Base-by-base conservation (phyloP, 1,284 basidiomycete species). In the Trametes versicolor region DNA sequence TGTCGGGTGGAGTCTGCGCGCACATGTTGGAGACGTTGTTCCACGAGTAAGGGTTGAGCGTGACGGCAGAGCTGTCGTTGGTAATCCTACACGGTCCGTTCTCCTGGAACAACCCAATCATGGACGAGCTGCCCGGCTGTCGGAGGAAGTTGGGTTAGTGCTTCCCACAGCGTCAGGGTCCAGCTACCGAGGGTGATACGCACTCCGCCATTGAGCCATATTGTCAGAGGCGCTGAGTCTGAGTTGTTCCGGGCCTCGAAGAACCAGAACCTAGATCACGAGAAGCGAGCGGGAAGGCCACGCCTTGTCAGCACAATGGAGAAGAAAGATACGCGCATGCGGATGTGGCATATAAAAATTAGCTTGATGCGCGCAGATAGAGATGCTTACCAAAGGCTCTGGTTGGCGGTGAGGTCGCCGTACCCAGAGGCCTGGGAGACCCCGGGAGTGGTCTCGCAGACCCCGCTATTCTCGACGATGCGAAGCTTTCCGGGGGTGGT, bases 161-260 rank as follows among this genome's bases (percentile, higher is more conserved):
- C 39, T 45, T 54, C 57, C 41, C 52, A 27, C 21, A 23, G 15
- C 17, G 41, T 13, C n/a, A 51, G 50, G 57, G 37, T 27, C 32
- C 36, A 8, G 8, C 13, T n/a, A 29, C 37, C 19, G 48, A 47
- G 41, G 2, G 45, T 15, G 39, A 34, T 34, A 76, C 83, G 69
- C 71, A 89, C 87, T 7, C 87, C 87, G 50, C 87, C 88, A 72
- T 89, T 89, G 64, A 90, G 83, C 88, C 88, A 90, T 50, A 89
- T 79, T 15, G 85, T 80, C 34, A 90, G 77, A 36, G 89, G 87
- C 3, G 87, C 87, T 3, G 79, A 84, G 27, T 82, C 80, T 0
- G 87, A 80, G 68, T 84, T 83, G 53, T 85, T 83, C 39, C 88
- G 83, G 1, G 89, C 82, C 41, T 80, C 87, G 67, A 91, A 91